Percentiles rank a stretch among this genome's conserved stretches.
Conservation (phyloP, 1,284 basidiomycete genomes). For the Mycena citricolor region DNA sequence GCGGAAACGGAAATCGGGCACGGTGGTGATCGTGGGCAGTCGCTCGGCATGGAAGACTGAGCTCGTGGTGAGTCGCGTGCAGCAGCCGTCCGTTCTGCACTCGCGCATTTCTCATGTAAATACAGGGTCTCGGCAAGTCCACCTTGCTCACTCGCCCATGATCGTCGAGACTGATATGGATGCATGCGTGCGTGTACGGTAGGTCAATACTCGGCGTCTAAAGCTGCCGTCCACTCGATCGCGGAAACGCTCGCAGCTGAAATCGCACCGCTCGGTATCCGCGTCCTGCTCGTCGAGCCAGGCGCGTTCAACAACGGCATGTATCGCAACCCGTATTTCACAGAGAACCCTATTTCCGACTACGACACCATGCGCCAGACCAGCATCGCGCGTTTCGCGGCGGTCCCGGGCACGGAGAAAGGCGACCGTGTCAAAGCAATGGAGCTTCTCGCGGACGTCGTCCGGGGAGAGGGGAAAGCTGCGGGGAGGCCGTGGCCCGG, state of each 20-base stretch:
- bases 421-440: conserved; percentile 20
- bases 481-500: conserved; percentile 26
- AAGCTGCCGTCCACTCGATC: conserved; percentile 35
- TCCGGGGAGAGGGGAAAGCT: conserved; percentile 17
- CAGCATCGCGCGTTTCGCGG: conserved; percentile 16
- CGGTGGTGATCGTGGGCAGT: conserved; percentile 35
- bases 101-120: background rate
- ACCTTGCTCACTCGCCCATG: background rate
- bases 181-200: background rate
- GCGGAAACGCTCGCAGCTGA: conserved; percentile 33
- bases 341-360: conserved; percentile 18
- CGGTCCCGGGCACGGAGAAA: conserved; percentile 23
- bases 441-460: conserved; percentile 15
- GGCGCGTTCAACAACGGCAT: conserved; percentile 33
- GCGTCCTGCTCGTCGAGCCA: conserved; percentile 33
- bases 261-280: conserved; percentile 29
- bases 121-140: conserved; percentile 10
- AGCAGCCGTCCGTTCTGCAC: background rate
- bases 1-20: conserved; percentile 31
- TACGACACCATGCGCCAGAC: conserved; percentile 25
- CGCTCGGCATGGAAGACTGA: conserved; percentile 34
- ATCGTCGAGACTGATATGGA: background rate
- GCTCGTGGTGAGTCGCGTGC: conserved; percentile 25
- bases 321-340: conserved; percentile 18
- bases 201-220: conserved; percentile 32